phyloP scores from a whole-genome alignment of 78 protist species.

The Isochrysis galbana region DNA sequence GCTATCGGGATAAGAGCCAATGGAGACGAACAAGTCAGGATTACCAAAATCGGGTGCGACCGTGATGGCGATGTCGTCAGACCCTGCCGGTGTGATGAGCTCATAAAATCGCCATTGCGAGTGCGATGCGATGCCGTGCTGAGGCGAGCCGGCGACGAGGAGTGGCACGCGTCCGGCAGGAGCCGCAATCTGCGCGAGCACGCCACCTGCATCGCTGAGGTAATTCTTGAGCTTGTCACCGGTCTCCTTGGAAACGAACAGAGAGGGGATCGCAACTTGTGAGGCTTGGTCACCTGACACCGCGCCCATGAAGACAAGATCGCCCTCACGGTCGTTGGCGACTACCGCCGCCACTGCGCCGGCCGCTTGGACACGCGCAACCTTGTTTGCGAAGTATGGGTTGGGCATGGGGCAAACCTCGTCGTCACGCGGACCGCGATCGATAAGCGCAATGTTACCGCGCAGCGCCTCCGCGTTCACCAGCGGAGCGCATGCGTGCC shows the following conservation, averaged over 20 bases:
- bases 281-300: background rate
- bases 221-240: background rate
- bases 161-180: background rate
- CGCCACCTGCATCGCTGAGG: background rate
- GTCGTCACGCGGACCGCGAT: background rate
- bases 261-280: background rate
- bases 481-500: background rate
- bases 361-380: background rate
- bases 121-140: background rate
- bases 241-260: background rate
- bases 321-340: background rate
- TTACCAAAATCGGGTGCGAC: background rate
- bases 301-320: background rate
- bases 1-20: background rate
- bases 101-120: background rate
- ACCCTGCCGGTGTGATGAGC: background rate
- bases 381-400: background rate
- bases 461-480: background rate
- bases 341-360: background rate
- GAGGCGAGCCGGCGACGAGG: background rate
- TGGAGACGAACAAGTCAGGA: background rate
- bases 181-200: background rate
- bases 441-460: background rate
- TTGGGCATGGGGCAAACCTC: background rate
- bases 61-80: background rate